Evolutionary conservation across 345 rosid species (phyloP).

Genomic region (Sonneratia alba): DNA sequence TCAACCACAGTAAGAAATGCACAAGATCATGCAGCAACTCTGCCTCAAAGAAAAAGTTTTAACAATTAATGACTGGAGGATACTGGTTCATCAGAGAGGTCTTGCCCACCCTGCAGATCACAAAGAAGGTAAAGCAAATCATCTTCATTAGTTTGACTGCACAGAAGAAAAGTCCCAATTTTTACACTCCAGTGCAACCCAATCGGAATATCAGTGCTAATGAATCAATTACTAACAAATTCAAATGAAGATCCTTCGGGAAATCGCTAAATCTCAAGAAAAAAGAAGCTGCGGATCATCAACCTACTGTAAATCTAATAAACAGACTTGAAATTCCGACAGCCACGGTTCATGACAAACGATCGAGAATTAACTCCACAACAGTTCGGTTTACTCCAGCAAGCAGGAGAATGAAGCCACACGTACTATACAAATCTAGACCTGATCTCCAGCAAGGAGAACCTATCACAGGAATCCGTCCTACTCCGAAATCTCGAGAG

Average conservation of each 20-base stretch:
- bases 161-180: background rate
- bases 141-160: background rate
- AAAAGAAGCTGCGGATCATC: background rate
- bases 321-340: background rate
- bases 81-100: constrained; percentile 98
- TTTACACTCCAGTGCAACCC: background rate
- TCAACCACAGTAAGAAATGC: background rate
- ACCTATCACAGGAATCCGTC: background rate
- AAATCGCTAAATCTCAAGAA: background rate
- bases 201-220: background rate
- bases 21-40: background rate
- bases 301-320: background rate
- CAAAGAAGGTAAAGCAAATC: constrained; percentile 1
- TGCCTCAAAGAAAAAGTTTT: background rate
- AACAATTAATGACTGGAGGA: constrained; percentile 16
- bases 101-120: constrained; percentile 79
- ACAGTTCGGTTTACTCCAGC: background rate
- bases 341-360: background rate
- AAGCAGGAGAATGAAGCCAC: background rate
- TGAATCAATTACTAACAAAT: background rate
- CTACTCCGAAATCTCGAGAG: background rate
- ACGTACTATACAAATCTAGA: background rate
- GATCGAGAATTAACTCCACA: no score
- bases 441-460: background rate
- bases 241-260: background rate